A percentile compares a stretch with the other conserved stretches of the same genome.
These are phyloP conservation scores for Monosporascus sp. DNA, from an alignment of 2,329 filamentous ascomycete species.

Conservation along the genomic window DNA sequence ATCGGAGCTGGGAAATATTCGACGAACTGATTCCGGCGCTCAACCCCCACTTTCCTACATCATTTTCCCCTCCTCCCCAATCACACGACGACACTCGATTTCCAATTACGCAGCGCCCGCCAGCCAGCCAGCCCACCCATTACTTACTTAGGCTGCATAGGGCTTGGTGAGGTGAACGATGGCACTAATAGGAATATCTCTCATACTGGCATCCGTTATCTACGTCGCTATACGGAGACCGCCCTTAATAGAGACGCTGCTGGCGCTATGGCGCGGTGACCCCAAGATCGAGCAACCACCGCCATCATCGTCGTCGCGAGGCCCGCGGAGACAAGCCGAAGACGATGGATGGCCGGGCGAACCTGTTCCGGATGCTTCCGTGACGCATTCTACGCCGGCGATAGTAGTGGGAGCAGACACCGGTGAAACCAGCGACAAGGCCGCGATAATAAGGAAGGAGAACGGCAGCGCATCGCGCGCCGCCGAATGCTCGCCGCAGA, in stretches of 20 bases:
- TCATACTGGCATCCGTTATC: conserved; percentile 56
- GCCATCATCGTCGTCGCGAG: neutral
- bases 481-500: conserved; percentile 32
- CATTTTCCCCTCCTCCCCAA: too few relatives aligned
- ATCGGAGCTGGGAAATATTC: too few relatives aligned
- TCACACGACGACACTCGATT: too few relatives aligned
- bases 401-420: conserved; percentile 12
- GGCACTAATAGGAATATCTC: conserved; percentile 54
- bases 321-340: neutral
- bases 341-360: conserved; percentile 1
- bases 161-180: conserved; percentile 28
- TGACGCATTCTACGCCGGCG: conserved; percentile 7
- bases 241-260: conserved; percentile 39
- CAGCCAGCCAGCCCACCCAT: too few relatives aligned
- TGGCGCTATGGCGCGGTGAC: conserved; percentile 26
- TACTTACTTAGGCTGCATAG: too few relatives aligned
- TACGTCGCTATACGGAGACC: conserved; percentile 51
- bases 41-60: too few relatives aligned
- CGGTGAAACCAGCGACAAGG: conserved; percentile 18
- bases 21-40: too few relatives aligned
- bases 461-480: conserved; percentile 14
- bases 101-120: too few relatives aligned
- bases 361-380: conserved; percentile 1
- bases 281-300: conserved; percentile 21
- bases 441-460: conserved; percentile 17